Conservation (phyloP, 441 rosid genomes). For the Brassica hybrid region DNA sequence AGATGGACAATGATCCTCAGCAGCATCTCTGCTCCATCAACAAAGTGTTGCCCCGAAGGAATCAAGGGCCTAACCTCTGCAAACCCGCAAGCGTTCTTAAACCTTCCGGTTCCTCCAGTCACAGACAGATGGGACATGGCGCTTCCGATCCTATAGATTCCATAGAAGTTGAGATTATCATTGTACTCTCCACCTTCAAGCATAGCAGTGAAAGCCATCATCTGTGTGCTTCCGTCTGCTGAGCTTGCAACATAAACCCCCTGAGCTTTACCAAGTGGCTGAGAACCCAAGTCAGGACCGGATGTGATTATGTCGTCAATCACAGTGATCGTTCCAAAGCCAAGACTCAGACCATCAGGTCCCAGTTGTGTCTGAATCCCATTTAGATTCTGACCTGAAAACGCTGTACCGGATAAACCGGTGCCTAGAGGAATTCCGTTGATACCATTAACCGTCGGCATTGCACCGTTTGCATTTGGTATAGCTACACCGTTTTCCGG, state of each 20-base stretch:
- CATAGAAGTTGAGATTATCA: conserved; percentile 83
- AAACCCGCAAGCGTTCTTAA: conserved; percentile 65
- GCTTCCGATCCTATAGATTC: conserved; percentile 67
- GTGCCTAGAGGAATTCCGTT: conserved; percentile 83
- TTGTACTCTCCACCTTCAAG: conserved; percentile 84
- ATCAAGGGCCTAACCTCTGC: conserved; percentile 72
- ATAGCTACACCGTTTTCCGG: conserved; percentile 65
- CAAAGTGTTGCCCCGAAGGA: conserved; percentile 72
- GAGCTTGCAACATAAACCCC: conserved; percentile 89
- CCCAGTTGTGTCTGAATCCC: conserved; percentile 70
- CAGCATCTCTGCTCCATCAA: conserved; percentile 71
- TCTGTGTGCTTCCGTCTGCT: conserved; percentile 74
- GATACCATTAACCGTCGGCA: conserved; percentile 71
- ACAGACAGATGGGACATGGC: conserved; percentile 64
- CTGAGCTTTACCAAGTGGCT: conserved; percentile 79
- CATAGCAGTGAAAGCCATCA: conserved; percentile 87
- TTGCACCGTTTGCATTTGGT: conserved; percentile 81
- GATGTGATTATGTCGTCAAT: conserved; percentile 80
- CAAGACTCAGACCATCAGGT: conserved; percentile 78
- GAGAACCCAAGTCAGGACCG: conserved; percentile 71
- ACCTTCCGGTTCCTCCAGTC: conserved; percentile 85
- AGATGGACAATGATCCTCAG: conserved; percentile 72
- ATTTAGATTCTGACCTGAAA: conserved; percentile 44
- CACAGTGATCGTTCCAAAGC: conserved; percentile 87
- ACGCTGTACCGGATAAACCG: conserved; percentile 74